Conservation (phyloP, 176 grass and related monocot genomes). For the Hsuehochloa calcarea region DNA sequence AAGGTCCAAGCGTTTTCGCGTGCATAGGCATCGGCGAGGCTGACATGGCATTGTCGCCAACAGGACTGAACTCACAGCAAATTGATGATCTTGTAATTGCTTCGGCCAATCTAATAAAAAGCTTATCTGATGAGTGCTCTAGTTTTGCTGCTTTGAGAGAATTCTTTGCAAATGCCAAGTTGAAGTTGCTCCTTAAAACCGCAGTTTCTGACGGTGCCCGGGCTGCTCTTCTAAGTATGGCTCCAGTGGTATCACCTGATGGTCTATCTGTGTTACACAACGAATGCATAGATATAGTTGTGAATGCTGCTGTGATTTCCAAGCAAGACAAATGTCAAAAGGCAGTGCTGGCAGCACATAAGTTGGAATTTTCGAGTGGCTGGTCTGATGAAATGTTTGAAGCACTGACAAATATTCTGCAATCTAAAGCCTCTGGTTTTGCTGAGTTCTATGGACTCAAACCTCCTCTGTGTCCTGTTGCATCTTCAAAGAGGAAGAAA, state of each 20-base stretch:
- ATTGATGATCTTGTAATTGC: slow-evolving; percentile 76
- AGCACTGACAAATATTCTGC: slow-evolving; percentile 63
- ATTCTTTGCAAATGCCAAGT: slow-evolving; percentile 57
- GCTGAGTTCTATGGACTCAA: slow-evolving; percentile 43
- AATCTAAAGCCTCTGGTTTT: slow-evolving; percentile 56
- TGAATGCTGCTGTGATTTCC: slow-evolving; percentile 49
- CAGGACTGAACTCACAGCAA: slow-evolving; percentile 61
- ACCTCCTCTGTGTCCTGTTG: slow-evolving; percentile 32
- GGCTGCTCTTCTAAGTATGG: slow-evolving; percentile 64
- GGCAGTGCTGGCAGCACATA: slow-evolving; percentile 54
- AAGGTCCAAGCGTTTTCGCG: too few relatives aligned
- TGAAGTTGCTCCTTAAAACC: slow-evolving; percentile 58
- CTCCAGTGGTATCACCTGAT: slow-evolving; percentile 56
- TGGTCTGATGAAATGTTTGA: slow-evolving; percentile 79
- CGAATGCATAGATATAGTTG: slow-evolving; percentile 64
- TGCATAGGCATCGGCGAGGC: too few relatives aligned
- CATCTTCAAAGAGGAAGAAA: slow-evolving; percentile 58
- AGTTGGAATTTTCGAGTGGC: slow-evolving; percentile 57
- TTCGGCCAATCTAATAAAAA: slow-evolving; percentile 67
- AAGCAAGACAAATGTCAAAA: slow-evolving; percentile 56
- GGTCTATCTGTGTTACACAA: slow-evolving; percentile 49
- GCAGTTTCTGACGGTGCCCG: slow-evolving; percentile 64
- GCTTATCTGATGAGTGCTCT: slow-evolving; percentile 49
- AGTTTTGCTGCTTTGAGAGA: slow-evolving; percentile 54
- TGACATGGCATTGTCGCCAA: slow-evolving; percentile 69